These are phyloP conservation scores for Pseudocercospora fijiensis DNA, from an alignment of 2,329 filamentous ascomycete species.

Conservation along the genomic window DNA sequence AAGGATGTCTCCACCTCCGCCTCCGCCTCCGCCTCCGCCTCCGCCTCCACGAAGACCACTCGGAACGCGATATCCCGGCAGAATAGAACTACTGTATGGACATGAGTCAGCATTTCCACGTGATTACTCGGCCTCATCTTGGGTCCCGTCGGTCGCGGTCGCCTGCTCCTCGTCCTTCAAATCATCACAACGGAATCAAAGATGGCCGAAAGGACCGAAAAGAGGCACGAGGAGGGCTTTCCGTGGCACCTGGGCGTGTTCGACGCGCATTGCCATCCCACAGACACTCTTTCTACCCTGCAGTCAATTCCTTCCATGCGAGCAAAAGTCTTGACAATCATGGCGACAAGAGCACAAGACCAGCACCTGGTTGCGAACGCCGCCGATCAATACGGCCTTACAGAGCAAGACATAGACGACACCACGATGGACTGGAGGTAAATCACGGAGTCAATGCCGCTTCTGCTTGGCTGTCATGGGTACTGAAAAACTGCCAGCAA, in stretches of 20 bases:
- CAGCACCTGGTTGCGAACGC: conserved; percentile 68
- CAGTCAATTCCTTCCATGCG: conserved; percentile 63
- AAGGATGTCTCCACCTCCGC: too few species aligned
- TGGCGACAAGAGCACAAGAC: conserved; percentile 75
- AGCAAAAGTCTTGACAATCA: conserved; percentile 65
- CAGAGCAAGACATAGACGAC: conserved; percentile 21
- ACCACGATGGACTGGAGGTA: conserved; percentile 37
- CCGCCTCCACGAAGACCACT: background rate
- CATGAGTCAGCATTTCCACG: background rate
- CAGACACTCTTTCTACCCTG: conserved; percentile 68
- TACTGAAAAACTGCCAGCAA: conserved; percentile 16
- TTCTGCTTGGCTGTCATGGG: background rate
- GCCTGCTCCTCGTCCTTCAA: background rate
- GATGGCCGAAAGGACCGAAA: conserved; percentile 20
- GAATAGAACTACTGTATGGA: too few species aligned
- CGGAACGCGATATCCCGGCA: background rate
- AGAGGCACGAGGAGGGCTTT: conserved; percentile 40
- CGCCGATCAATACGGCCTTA: conserved; percentile 57
- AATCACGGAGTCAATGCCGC: conserved; percentile 26
- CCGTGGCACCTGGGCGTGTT: conserved; percentile 71
- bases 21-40: too few species aligned
- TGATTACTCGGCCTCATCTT: background rate
- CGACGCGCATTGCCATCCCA: conserved; percentile 83
- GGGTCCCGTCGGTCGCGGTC: too few species aligned
- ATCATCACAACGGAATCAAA: background rate